These are phyloP conservation scores for Lentinula guzmanii DNA, from an alignment of 768 basidiomycete species.

Conservation along the genomic window DNA sequence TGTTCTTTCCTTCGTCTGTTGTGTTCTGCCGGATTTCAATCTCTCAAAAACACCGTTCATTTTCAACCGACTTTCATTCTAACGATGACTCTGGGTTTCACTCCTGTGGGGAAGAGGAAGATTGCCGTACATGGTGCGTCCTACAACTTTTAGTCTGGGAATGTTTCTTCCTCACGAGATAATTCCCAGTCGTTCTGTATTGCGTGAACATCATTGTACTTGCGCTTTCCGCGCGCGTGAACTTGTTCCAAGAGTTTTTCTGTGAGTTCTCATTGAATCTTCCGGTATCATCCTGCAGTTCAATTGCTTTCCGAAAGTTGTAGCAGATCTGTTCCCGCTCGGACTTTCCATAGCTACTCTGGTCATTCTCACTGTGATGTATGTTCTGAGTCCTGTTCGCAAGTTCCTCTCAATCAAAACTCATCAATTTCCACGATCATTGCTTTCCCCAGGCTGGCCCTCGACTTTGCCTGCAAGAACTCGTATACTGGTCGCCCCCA, in stretches of 20 bases:
- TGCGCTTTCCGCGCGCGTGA: slow-evolving; percentile 47
- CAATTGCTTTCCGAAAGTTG: slow-evolving; percentile 26
- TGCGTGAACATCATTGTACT: slow-evolving; percentile 44
- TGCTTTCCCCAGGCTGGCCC: slow-evolving; percentile 25
- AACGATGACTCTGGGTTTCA: slow-evolving; percentile 5
- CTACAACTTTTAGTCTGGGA: not conserved
- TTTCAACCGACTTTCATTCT: not conserved
- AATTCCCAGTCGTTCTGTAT: slow-evolving; percentile 32
- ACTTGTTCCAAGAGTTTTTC: slow-evolving; percentile 54
- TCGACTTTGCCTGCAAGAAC: slow-evolving; percentile 36
- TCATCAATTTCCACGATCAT: not conserved
- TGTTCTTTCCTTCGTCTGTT: not conserved
- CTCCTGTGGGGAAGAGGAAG: slow-evolving; percentile 14
- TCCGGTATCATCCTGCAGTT: not conserved
- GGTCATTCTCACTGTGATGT: slow-evolving; percentile 37
- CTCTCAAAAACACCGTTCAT: not conserved
- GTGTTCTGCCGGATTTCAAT: not conserved
- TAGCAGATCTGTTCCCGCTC: slow-evolving; percentile 57
- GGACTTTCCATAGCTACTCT: slow-evolving; percentile 50
- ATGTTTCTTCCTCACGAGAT: not conserved
- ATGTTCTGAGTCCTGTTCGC: slow-evolving; percentile 12
- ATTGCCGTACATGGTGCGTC: slow-evolving; percentile 9
- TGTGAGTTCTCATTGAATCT: slow-evolving; percentile 29
- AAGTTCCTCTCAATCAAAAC: not conserved
- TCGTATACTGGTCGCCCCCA: slow-evolving; percentile 41